phyloP scores from a whole-genome alignment of 441 rosid species.

The Breynia disticha region DNA sequence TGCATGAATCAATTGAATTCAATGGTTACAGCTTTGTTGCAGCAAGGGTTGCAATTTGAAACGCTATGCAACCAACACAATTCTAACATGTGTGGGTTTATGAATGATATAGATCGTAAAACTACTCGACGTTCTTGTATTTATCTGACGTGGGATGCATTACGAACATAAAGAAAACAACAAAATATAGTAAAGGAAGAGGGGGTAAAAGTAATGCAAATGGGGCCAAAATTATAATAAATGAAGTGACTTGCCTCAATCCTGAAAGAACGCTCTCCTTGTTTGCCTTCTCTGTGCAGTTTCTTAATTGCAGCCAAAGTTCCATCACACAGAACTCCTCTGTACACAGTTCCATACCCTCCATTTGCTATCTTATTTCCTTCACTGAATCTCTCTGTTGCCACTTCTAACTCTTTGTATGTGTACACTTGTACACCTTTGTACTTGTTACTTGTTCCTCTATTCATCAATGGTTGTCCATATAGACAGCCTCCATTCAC shows the following conservation, averaged over 20 bases:
- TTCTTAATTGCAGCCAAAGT: slow-evolving; percentile 70
- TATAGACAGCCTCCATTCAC: slow-evolving; percentile 57
- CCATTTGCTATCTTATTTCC: slow-evolving; percentile 55
- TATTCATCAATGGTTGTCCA: slow-evolving; percentile 28
- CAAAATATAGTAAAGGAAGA: no score
- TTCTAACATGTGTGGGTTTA: no score
- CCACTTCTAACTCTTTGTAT: slow-evolving; percentile 68
- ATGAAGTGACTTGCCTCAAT: slow-evolving; percentile 57
- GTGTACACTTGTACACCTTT: slow-evolving; percentile 75
- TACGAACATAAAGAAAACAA: background rate
- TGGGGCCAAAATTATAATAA: no score
- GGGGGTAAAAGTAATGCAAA: no score
- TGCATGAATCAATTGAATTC: no score
- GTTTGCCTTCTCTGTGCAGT: slow-evolving; percentile 53
- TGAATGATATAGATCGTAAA: no score
- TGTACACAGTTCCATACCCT: slow-evolving; percentile 54
- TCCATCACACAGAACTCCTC: slow-evolving; percentile 61
- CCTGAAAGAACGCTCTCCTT: slow-evolving; percentile 74
- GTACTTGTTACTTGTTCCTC: slow-evolving; percentile 11
- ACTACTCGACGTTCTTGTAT: no score
- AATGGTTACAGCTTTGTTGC: no score
- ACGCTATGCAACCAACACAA: no score
- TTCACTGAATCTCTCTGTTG: slow-evolving; percentile 49
- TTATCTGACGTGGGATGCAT: no score
- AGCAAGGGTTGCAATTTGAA: no score